Evolutionary conservation across 352 stramenopile genomes (phyloP).

Genomic region (Halophytophthora polymorphica): DNA sequence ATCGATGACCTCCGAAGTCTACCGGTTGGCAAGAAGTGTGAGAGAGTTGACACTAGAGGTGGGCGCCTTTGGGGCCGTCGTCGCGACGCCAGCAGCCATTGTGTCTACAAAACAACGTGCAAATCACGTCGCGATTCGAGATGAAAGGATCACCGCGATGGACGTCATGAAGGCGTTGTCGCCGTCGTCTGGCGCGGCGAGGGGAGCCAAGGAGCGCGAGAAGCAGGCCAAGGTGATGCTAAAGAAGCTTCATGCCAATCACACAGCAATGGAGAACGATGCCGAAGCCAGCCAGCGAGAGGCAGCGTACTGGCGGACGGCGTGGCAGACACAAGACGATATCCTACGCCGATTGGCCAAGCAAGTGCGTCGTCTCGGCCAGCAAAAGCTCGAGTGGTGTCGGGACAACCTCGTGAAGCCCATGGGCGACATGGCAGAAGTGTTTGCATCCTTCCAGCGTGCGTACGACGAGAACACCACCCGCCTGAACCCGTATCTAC

Average conservation of each 20-base stretch:
- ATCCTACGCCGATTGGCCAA: conserved; percentile 18
- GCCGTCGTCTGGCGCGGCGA: conserved; percentile 5
- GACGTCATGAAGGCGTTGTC: conserved; percentile 28
- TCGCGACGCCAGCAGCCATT: conserved; percentile 9
- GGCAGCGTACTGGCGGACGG: conserved; percentile 29
- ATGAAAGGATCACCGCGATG: conserved; percentile 14
- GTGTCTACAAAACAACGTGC: neutral
- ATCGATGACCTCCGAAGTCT: neutral
- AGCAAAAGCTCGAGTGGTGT: conserved; percentile 39
- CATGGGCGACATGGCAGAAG: conserved; percentile 21
- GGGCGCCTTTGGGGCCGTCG: conserved; percentile 31
- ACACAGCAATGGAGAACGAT: conserved; percentile 24
- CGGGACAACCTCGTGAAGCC: conserved; percentile 22
- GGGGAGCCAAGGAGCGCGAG: conserved; percentile 29
- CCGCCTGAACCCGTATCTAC: conserved; percentile 35
- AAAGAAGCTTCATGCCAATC: conserved; percentile 31
- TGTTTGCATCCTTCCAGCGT: conserved; percentile 29
- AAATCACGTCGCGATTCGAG: neutral
- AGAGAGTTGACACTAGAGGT: conserved; percentile 31
- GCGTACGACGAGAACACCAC: conserved; percentile 28
- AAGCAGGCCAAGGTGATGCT: conserved; percentile 33
- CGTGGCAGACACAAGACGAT: conserved; percentile 32
- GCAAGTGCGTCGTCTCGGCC: conserved; percentile 18
- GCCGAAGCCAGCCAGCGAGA: conserved; percentile 19
- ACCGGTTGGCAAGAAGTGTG: conserved; percentile 18